These are phyloP conservation scores for Lonicera japonica DNA, from an alignment of 129 eudicot species.

Conservation along the genomic window DNA sequence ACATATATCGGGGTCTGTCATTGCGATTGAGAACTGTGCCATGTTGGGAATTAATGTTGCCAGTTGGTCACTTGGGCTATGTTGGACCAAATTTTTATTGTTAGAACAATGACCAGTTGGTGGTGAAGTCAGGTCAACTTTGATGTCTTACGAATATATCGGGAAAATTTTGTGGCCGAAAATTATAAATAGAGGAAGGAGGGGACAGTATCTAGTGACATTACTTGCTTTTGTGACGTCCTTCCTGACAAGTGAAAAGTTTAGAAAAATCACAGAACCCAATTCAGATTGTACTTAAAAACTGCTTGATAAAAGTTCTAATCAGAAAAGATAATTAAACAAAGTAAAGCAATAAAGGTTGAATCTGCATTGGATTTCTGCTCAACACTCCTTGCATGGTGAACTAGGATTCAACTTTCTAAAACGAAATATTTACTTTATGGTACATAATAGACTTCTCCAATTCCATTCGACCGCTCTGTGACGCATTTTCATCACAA, in stretches of 20 bases:
- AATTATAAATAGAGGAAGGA: not conserved
- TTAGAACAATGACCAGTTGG: no score
- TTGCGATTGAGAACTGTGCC: no score
- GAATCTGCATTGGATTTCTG: not conserved
- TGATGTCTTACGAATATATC: no score
- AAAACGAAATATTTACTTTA: not conserved
- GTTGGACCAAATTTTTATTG: no score
- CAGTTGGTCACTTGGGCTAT: no score
- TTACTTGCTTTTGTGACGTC: not conserved
- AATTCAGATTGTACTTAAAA: not conserved
- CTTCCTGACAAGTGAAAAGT: not conserved
- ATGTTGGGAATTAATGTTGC: no score
- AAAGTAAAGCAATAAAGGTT: not conserved
- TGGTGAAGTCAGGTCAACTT: no score
- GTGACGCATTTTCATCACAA: not conserved
- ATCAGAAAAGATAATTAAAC: not conserved
- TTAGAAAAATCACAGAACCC: not conserved
- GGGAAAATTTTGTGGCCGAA: no score
- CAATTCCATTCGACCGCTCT: not conserved
- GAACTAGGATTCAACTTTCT: not conserved
- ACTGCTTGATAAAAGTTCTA: not conserved
- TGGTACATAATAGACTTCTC: not conserved
- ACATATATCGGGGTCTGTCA: no score
- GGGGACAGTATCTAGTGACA: not conserved
- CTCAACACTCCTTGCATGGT: not conserved